These are phyloP conservation scores for Trichocladium antarcticum DNA, from an alignment of 495 filamentous ascomycete species.

Conservation along the genomic window DNA sequence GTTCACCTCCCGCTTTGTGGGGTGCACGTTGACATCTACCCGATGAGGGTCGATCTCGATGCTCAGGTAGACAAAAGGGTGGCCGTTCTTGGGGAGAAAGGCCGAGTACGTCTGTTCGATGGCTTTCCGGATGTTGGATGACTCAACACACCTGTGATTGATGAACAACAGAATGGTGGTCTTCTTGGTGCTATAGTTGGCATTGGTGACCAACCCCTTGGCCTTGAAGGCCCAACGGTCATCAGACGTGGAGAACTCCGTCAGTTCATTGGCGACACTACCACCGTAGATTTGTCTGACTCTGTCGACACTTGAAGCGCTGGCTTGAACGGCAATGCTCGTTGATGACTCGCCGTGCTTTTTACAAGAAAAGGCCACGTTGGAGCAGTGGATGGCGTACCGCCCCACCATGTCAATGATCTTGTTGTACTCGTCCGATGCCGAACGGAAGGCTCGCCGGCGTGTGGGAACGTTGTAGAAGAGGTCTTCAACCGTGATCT, in stretches of 20 bases:
- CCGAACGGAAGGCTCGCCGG: conserved; percentile 77
- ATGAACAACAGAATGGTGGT: conserved; percentile 88
- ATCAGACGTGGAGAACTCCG: conserved; percentile 63
- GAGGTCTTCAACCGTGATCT: conserved; percentile 93
- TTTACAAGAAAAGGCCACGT: conserved; percentile 90
- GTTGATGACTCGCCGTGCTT: conserved; percentile 83
- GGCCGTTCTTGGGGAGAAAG: conserved; percentile 89
- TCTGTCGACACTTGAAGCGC: conserved; percentile 61
- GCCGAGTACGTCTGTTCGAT: conserved; percentile 82
- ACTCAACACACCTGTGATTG: conserved; percentile 95
- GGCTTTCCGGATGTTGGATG: conserved; percentile 74
- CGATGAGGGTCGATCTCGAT: conserved; percentile 86
- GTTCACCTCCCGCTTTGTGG: conserved; percentile 95
- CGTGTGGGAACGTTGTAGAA: conserved; percentile 94
- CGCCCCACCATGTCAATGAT: conserved; percentile 90
- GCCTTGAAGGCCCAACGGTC: conserved; percentile 73
- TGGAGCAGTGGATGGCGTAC: conserved; percentile 87
- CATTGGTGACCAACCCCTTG: conserved; percentile 76
- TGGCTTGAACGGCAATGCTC: conserved; percentile 65
- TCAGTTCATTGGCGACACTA: conserved; percentile 77
- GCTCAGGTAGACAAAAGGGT: conserved; percentile 88
- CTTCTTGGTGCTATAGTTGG: conserved; percentile 91
- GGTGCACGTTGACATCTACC: conserved; percentile 96
- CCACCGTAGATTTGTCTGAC: conserved; percentile 86
- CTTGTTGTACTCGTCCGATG: conserved; percentile 94